These are phyloP conservation scores for Glonium stellatum DNA, from an alignment of 495 filamentous ascomycete genomes.

Conservation along the genomic window DNA sequence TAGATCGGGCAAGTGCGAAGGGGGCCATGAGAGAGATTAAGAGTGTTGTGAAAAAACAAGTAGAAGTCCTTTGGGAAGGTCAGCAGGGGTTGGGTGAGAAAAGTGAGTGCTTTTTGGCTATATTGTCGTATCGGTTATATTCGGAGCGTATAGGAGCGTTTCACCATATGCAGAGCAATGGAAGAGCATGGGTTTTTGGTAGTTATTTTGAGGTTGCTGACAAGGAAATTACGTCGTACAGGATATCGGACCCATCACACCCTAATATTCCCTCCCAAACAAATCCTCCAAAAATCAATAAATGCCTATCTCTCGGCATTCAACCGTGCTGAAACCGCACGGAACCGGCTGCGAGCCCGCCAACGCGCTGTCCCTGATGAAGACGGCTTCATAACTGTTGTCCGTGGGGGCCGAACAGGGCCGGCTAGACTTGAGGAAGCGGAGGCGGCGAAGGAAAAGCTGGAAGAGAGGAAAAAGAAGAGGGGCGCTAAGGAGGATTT, in stretches of 20 bases:
- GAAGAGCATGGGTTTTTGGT: background rate
- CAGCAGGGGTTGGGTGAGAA: conserved; percentile 47
- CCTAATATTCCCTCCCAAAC: conserved; percentile 60
- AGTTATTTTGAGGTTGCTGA: background rate
- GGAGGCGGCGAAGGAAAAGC: conserved; percentile 61
- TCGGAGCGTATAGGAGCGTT: background rate
- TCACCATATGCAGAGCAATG: background rate
- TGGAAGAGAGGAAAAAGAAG: conserved; percentile 66
- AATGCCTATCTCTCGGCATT: conserved; percentile 79
- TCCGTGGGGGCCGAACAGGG: conserved; percentile 64
- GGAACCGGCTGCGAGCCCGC: conserved; percentile 53
- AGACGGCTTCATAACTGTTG: conserved; percentile 92
- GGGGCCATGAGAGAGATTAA: conserved; percentile 64
- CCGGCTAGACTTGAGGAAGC: conserved; percentile 70
- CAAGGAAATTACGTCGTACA: conserved; percentile 9
- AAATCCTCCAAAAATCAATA: conserved; percentile 57
- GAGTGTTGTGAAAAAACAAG: conserved; percentile 51
- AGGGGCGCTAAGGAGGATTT: conserved; percentile 63
- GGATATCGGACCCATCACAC: conserved; percentile 60
- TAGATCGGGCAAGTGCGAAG: conserved; percentile 68
- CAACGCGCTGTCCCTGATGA: conserved; percentile 74
- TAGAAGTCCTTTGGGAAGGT: conserved; percentile 40
- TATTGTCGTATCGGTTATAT: background rate
- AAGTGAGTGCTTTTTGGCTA: conserved; percentile 8
- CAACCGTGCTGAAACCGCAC: conserved; percentile 53